These are phyloP conservation scores for Solanum tarijense DNA, from an alignment of 257 asterid species.

Conservation along the genomic window DNA sequence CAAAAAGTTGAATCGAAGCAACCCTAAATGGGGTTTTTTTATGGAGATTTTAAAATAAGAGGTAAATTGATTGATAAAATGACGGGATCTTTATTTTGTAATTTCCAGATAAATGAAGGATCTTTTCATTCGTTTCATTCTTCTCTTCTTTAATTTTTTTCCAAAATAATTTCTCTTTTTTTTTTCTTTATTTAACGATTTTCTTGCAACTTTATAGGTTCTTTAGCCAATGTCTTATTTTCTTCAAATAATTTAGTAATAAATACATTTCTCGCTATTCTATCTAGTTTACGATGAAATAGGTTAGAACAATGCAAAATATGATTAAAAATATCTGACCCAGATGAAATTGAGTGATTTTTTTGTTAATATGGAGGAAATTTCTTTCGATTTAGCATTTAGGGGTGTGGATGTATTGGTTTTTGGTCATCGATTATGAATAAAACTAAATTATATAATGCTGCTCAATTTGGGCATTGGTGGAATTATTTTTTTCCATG, in stretches of 20 bases:
- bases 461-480: not conserved
- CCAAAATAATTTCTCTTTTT: not conserved
- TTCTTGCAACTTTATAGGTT: not conserved
- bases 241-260: not conserved
- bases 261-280: not conserved
- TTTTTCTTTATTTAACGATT: not conserved
- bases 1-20: not conserved
- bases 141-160: not conserved
- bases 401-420: not conserved
- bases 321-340: not conserved
- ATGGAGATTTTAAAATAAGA: not conserved
- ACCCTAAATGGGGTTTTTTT: not conserved
- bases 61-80: not conserved
- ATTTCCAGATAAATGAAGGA: not conserved
- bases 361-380: not conserved
- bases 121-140: not conserved
- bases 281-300: not conserved
- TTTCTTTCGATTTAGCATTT: not conserved
- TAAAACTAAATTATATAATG: not conserved
- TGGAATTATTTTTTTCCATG: not conserved
- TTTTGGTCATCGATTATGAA: not conserved
- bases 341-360: not conserved
- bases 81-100: not conserved
- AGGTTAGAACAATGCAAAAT: not conserved
- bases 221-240: not conserved